Evolutionary conservation across 148 eudicot genomes (phyloP).

Genomic region (Chenopodium suecicum): DNA sequence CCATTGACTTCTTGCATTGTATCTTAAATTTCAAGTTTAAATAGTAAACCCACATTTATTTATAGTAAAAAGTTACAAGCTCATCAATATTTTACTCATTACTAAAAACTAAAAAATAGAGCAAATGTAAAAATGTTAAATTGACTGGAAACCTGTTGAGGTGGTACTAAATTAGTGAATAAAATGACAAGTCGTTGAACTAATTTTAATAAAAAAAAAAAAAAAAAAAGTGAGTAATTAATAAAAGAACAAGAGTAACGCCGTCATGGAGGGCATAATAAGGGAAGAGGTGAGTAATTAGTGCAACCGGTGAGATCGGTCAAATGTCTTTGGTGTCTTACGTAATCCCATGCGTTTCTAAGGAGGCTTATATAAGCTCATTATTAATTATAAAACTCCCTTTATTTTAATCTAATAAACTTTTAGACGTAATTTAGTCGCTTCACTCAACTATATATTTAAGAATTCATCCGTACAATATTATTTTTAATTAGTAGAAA

Average conservation of each 20-base stretch:
- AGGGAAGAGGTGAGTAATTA: not conserved
- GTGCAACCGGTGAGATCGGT: constrained; percentile 12
- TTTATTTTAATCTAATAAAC: not conserved
- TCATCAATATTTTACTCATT: too few species aligned
- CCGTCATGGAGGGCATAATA: not conserved
- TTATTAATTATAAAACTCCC: too few species aligned
- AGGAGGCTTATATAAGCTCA: not conserved
- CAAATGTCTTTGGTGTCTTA: constrained; percentile 9
- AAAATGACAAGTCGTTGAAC: not conserved
- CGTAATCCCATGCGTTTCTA: constrained; percentile 21
- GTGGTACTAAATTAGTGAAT: not conserved
- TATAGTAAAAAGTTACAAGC: not conserved
- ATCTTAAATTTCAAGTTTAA: not conserved
- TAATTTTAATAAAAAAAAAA: not conserved
- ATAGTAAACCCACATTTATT: not conserved
- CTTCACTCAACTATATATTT: not conserved
- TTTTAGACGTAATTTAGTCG: not conserved
- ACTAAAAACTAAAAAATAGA: too few species aligned
- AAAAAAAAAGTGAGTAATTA: not conserved
- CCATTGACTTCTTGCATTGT: not conserved
- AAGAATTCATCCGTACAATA: too few species aligned
- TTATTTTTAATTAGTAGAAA: too few species aligned
- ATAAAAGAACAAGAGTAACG: not conserved
- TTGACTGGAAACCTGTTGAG: not conserved
- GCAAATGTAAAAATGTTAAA: not conserved